phyloP scores from a whole-genome alignment of 2,329 filamentous ascomycete genomes.

The Epichloe gansuensis region DNA sequence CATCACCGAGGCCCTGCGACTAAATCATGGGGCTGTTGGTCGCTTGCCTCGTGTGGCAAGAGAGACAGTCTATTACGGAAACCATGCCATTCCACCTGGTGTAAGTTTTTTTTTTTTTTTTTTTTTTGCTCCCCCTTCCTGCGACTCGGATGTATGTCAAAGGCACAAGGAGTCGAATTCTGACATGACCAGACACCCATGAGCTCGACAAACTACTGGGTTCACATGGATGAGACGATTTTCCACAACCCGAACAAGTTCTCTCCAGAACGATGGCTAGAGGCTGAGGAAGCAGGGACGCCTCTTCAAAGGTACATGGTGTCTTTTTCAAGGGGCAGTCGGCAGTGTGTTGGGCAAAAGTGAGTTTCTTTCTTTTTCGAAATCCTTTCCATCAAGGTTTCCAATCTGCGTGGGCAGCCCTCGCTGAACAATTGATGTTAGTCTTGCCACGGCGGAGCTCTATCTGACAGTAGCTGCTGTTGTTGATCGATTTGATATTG shows the following conservation, averaged over 20 bases:
- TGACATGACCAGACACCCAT: constrained; percentile 21
- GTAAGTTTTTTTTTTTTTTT: background rate
- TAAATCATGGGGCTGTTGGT: constrained; percentile 24
- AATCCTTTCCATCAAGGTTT: background rate
- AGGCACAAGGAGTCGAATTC: background rate
- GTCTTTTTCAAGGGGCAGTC: background rate
- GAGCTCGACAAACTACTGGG: constrained; percentile 22
- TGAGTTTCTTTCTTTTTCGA: background rate
- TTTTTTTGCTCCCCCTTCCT: too few species aligned
- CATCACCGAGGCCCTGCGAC: constrained; percentile 25
- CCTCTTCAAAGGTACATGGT: background rate
- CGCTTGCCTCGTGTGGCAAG: constrained; percentile 16
- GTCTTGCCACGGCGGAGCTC: background rate
- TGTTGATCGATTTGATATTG: background rate
- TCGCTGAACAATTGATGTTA: background rate
- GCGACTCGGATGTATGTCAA: too few species aligned
- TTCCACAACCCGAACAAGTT: constrained; percentile 15
- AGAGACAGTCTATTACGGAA: constrained; percentile 15
- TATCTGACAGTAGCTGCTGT: background rate
- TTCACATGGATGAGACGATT: constrained; percentile 13
- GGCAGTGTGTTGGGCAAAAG: background rate
- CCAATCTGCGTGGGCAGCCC: too few species aligned
- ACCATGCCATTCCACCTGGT: constrained; percentile 5
- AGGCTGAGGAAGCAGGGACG: background rate
- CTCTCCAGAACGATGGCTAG: constrained; percentile 16